Evolutionary conservation across 1,284 basidiomycete species (phyloP).

Genomic region (Mycena citricolor): DNA sequence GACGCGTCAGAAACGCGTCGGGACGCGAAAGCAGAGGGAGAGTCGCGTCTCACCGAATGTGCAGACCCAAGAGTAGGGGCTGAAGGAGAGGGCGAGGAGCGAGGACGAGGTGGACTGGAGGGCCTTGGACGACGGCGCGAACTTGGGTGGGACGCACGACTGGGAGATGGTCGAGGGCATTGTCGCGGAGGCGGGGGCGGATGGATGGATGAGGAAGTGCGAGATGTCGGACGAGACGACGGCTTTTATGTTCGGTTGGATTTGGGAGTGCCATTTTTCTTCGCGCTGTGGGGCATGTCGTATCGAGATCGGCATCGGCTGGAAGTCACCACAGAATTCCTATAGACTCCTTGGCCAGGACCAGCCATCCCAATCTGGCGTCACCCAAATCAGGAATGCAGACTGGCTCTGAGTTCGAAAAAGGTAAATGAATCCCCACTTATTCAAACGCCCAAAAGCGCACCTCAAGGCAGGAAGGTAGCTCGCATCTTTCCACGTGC

Average conservation of each 20-base stretch:
- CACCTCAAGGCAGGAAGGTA: slow-evolving; percentile 24
- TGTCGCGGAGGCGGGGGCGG: slow-evolving; percentile 14
- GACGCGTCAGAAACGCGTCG: slow-evolving; percentile 8
- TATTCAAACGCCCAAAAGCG: slow-evolving; percentile 24
- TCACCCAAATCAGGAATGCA: slow-evolving; percentile 23
- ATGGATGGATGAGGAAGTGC: slow-evolving; percentile 27
- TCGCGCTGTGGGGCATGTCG: slow-evolving; percentile 12
- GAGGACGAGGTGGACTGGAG: slow-evolving; percentile 38
- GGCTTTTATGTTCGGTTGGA: slow-evolving; percentile 45
- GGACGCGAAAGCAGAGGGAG: slow-evolving; percentile 3
- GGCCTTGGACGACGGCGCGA: slow-evolving; percentile 39
- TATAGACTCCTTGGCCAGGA: slow-evolving; percentile 16
- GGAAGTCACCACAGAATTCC: slow-evolving; percentile 18
- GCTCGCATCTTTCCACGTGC: slow-evolving; percentile 21
- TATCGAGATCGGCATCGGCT: slow-evolving; percentile 23
- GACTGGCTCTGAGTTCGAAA: slow-evolving; percentile 25
- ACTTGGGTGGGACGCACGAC: slow-evolving; percentile 37
- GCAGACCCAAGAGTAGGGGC: slow-evolving; percentile 45
- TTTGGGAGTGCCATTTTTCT: slow-evolving; percentile 13
- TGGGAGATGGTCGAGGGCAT: slow-evolving; percentile 39
- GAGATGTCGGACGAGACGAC: slow-evolving; percentile 28
- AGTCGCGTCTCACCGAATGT: slow-evolving; percentile 42
- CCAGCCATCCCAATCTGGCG: too few relatives aligned
- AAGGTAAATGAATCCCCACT: slow-evolving; percentile 25
- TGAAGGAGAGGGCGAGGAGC: slow-evolving; percentile 40